Evolutionary conservation across 2,329 filamentous ascomycete genomes (phyloP), one percentile per base, ranked within the genome.

Genomic region (Huntiella omanensis): DNA sequence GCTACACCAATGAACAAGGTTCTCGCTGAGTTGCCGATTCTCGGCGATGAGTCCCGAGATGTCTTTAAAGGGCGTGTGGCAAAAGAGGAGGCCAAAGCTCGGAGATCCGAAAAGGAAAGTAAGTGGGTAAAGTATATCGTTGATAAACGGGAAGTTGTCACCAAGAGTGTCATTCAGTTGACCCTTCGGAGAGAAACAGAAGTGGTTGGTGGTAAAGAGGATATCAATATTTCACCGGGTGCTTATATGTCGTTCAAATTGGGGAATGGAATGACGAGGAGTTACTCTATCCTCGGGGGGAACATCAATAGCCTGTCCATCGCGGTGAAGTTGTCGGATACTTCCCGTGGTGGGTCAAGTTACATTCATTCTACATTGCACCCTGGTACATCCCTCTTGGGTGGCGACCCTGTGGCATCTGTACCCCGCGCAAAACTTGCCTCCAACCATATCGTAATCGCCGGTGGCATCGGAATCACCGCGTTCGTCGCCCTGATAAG

Each of bases 391-490:
- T 59, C 64, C 1, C 73, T 71, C 0, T 67, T 73, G 48, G 62
- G 66, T 6, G 65, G 73, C 1, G 65, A 69, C 2, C 63, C 64
- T 32, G 64, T 77, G 28, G 72, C 67, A 0, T 69, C 65, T 37
- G 64, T 76, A 17, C 64, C 65, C 1, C 57, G 66, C 2, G 62
- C 60, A 0, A 55, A 49, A 2, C 59, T 64, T 1, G 71, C 71
- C 5, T 73, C 70, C 51, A 64, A 70, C 43, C 75, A 80, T 51
- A 62, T 80, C 35, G 73, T 80, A 53, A 69, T 82, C 28, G 73
- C 67, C 0, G 77, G 72, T 7, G 77, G 77, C 0, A 73, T 81
- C 28, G 77, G 77, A 0, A 70, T 81, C 50, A 81, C 77, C 1
- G 77, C 77, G 0, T 80, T 80, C 51, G 54, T 81, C 6, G 54